Evolutionary conservation across 2,329 filamentous ascomycete species (phyloP).

Genomic region (Pseudogymnoascus sp.): DNA sequence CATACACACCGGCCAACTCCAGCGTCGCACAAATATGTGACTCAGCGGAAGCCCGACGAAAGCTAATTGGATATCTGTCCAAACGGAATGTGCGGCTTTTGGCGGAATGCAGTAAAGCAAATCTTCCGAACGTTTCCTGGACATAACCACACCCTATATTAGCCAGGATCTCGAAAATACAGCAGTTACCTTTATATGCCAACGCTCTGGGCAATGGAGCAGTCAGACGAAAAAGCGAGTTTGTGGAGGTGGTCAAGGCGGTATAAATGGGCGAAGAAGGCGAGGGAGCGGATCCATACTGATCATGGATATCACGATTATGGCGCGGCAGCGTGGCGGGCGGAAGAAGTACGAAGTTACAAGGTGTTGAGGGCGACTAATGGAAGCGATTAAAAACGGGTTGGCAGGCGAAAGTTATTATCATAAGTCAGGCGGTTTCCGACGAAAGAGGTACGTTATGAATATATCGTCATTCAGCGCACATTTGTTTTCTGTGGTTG

Average conservation of each 20-base stretch:
- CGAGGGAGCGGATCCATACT: slow-evolving; percentile 6
- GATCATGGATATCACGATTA: slow-evolving; percentile 6
- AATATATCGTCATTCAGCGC: slow-evolving; percentile 12
- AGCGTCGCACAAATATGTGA: neutral
- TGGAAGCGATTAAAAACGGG: slow-evolving; percentile 2
- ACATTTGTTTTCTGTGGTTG: slow-evolving; percentile 14
- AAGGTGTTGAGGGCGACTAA: slow-evolving; percentile 11
- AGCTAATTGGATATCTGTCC: neutral
- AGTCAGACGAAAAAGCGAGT: slow-evolving; percentile 1
- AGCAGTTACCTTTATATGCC: neutral
- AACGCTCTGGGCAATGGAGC: slow-evolving; percentile 2
- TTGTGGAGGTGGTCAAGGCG: neutral
- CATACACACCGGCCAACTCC: neutral
- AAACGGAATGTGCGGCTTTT: neutral
- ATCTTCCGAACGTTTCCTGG: neutral
- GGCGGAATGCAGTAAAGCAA: neutral
- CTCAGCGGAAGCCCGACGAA: neutral
- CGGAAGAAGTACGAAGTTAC: slow-evolving; percentile 9
- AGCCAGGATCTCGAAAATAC: neutral
- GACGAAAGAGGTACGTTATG: slow-evolving; percentile 6
- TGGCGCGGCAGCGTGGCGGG: slow-evolving; percentile 6
- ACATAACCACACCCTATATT: neutral
- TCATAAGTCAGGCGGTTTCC: slow-evolving; percentile 3
- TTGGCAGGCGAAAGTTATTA: slow-evolving; percentile 10
- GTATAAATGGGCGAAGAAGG: neutral